phyloP scores from a whole-genome alignment of 2,329 filamentous ascomycete species.

The Monilinia laxa region DNA sequence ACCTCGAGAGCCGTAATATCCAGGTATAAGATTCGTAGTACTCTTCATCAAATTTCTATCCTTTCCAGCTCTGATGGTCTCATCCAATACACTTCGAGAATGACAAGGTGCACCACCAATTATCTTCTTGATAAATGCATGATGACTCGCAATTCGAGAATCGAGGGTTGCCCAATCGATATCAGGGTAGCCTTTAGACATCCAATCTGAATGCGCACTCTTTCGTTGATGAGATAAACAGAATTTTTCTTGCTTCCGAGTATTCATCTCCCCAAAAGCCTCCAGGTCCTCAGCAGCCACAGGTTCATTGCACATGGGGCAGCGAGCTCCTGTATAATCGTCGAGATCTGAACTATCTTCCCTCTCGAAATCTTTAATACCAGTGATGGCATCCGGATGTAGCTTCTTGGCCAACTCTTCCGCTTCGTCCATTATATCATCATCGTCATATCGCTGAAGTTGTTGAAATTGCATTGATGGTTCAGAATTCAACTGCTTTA shows the following conservation, averaged over 20 bases:
- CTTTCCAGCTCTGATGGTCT: conserved; percentile 56
- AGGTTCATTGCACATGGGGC: conserved; percentile 64
- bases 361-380: background rate
- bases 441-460: conserved; percentile 17
- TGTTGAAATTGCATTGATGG: conserved; percentile 4
- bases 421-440: conserved; percentile 14
- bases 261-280: conserved; percentile 53
- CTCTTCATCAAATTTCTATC: conserved; percentile 60
- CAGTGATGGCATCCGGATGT: background rate
- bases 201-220: conserved; percentile 48
- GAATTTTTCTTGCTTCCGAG: conserved; percentile 61
- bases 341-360: conserved; percentile 11
- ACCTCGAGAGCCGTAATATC: conserved; percentile 81
- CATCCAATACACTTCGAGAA: conserved; percentile 58
- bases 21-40: conserved; percentile 57
- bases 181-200: conserved; percentile 59
- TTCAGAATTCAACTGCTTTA: background rate
- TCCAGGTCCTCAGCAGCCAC: conserved; percentile 58
- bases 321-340: conserved; percentile 42
- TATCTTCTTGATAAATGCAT: conserved; percentile 55
- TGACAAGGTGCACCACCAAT: conserved; percentile 56
- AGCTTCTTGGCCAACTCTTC: conserved; percentile 15
- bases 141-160: conserved; percentile 56
- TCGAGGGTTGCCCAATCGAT: conserved; percentile 68
- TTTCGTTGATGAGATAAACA: conserved; percentile 61